Evolutionary conservation across 192 early-diverging fungal genomes (phyloP).

Genomic region (Coemansia sp.): DNA sequence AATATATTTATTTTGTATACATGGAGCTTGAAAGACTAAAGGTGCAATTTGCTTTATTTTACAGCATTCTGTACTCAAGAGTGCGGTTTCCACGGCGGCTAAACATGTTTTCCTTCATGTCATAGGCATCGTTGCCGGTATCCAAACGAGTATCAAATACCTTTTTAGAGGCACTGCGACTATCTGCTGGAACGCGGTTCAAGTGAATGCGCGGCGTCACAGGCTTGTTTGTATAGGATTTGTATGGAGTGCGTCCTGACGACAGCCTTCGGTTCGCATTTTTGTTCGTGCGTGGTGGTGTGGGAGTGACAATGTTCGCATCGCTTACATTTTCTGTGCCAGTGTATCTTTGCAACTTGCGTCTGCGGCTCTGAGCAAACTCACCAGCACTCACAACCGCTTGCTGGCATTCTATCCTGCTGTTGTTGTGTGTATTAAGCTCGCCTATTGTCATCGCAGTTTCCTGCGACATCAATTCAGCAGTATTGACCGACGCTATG

Average conservation of each 20-base stretch:
- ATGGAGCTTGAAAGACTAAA: too few species aligned
- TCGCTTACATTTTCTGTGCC: background rate
- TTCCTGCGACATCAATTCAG: background rate
- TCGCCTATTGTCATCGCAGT: background rate
- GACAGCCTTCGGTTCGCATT: background rate
- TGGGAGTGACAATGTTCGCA: background rate
- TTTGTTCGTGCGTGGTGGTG: background rate
- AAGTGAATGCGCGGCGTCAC: conserved; percentile 29
- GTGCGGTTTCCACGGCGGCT: background rate
- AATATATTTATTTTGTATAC: conserved; percentile 5
- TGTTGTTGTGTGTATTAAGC: background rate
- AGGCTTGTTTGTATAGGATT: conserved; percentile 1
- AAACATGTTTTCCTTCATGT: background rate
- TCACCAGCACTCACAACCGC: conserved; percentile 24
- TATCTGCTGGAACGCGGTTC: background rate
- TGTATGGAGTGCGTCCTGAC: background rate
- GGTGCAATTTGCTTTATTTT: conserved; percentile 3
- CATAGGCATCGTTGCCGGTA: background rate
- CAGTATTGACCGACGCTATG: background rate
- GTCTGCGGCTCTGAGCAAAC: conserved; percentile 23
- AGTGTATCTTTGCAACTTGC: background rate
- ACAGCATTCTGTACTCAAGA: conserved; percentile 7
- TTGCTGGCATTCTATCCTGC: background rate
- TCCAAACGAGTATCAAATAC: background rate
- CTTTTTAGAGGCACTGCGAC: background rate